Conservation (phyloP, 2,329 filamentous ascomycete species). For the Pseudopithomyces maydicus region DNA sequence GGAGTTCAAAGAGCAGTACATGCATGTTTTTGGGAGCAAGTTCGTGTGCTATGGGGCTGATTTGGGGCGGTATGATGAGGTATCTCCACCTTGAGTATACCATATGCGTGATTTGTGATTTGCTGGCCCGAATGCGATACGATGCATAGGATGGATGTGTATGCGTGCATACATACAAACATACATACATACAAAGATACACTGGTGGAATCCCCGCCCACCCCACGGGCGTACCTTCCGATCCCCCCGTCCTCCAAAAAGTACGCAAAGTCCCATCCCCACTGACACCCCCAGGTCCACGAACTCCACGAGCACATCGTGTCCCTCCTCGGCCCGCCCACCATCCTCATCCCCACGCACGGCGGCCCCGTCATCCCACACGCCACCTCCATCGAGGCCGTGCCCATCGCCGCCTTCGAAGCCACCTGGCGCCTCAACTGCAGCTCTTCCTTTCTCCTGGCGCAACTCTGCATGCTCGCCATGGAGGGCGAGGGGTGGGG, state of each 20-base stretch:
- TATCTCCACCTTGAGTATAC: no score
- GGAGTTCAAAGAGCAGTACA: conserved; percentile 30
- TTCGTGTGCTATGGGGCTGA: conserved; percentile 45
- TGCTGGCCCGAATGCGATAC: no score
- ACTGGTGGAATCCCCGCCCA: no score
- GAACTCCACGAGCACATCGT: conserved; percentile 42
- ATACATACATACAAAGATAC: neutral
- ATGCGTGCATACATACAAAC: neutral
- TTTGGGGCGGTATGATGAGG: conserved; percentile 45
- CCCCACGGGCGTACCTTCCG: no score
- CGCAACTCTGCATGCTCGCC: conserved; percentile 45
- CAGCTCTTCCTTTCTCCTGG: conserved; percentile 42
- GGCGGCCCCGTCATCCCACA: no score
- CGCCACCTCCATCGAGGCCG: conserved; percentile 33
- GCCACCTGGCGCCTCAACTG: conserved; percentile 46
- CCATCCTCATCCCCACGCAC: conserved; percentile 51
- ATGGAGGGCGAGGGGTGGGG: conserved; percentile 47
- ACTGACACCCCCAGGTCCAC: conserved; percentile 25
- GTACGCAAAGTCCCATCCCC: neutral
- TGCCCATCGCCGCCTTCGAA: conserved; percentile 45
- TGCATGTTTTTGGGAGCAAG: conserved; percentile 21
- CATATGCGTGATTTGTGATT: no score
- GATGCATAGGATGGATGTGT: neutral
- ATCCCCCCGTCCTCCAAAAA: no score
- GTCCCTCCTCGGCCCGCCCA: conserved; percentile 37